These are phyloP conservation scores for Paramyrothecium roridum DNA, from an alignment of 2,329 filamentous ascomycete species.

Conservation along the genomic window DNA sequence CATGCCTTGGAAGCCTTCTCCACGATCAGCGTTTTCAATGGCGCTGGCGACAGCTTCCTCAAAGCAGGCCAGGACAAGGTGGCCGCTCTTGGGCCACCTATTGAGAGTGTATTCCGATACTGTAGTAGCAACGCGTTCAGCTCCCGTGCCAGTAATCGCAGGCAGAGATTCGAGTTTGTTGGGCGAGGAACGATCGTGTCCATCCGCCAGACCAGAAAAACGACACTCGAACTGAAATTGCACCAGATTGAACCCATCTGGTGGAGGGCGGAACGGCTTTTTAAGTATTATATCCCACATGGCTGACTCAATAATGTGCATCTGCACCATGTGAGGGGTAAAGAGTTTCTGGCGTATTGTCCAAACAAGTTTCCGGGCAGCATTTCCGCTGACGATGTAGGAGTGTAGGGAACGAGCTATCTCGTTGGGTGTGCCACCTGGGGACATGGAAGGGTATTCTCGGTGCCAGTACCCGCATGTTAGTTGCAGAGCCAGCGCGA, in stretches of 20 bases:
- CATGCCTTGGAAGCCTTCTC: slow-evolving; percentile 25
- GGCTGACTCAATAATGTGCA: slow-evolving; percentile 33
- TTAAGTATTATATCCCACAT: slow-evolving; percentile 31
- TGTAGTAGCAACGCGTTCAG: slow-evolving; percentile 27
- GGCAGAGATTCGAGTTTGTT: slow-evolving; percentile 24
- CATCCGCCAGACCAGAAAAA: slow-evolving; percentile 23
- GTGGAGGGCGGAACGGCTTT: slow-evolving; percentile 23
- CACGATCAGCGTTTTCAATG: slow-evolving; percentile 16
- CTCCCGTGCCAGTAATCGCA: slow-evolving; percentile 29
- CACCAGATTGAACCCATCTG: slow-evolving; percentile 29
- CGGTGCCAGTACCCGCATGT: slow-evolving; percentile 32
- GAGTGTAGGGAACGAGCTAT: slow-evolving; percentile 26
- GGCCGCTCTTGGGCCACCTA: slow-evolving; percentile 29
- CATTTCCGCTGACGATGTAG: slow-evolving; percentile 23
- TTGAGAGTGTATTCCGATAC: slow-evolving; percentile 26
- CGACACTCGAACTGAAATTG: slow-evolving; percentile 33
- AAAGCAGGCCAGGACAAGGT: slow-evolving; percentile 24
- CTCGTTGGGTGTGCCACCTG: slow-evolving; percentile 28
- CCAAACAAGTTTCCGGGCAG: slow-evolving; percentile 23
- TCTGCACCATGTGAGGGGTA: slow-evolving; percentile 31
- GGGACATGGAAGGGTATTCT: slow-evolving; percentile 28
- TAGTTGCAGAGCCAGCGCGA: slow-evolving; percentile 29
- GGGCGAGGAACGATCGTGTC: slow-evolving; percentile 22
- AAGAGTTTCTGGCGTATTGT: slow-evolving; percentile 24
- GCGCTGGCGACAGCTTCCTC: slow-evolving; percentile 27